phyloP scores from a whole-genome alignment of 768 basidiomycete species.

The Rhodotorula diobovata region DNA sequence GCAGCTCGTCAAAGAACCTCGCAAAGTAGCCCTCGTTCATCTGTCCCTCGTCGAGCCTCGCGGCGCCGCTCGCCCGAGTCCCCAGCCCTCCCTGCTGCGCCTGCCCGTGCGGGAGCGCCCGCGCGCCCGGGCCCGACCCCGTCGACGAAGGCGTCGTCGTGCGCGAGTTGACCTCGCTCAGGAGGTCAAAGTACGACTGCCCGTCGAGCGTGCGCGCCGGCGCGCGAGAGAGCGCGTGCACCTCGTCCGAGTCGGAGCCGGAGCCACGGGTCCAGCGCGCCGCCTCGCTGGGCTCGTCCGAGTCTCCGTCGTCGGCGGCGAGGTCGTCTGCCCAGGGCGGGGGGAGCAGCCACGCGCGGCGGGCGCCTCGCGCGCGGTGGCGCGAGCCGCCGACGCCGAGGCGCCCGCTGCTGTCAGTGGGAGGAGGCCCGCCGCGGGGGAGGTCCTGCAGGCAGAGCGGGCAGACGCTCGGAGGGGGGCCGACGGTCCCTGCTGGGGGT shows the following conservation, averaged over 20 bases:
- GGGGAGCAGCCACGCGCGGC: conserved; percentile 1
- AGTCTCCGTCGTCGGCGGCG: background rate
- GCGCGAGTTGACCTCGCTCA: conserved; percentile 26
- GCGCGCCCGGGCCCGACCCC: background rate
- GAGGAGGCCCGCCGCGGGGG: background rate
- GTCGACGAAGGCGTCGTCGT: conserved; percentile 19
- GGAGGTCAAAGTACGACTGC: conserved; percentile 24
- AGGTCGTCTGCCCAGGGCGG: background rate
- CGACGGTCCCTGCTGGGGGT: background rate
- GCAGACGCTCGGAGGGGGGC: conserved; percentile 1
- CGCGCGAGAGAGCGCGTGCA: background rate
- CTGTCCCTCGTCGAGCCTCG: conserved; percentile 5
- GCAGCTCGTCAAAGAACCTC: conserved; percentile 30
- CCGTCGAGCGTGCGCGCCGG: background rate
- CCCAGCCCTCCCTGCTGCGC: background rate
- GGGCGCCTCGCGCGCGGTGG: no score
- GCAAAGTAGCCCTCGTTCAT: conserved; percentile 32
- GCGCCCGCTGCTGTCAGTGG: no score
- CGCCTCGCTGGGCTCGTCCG: background rate
- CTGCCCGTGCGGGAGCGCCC: background rate
- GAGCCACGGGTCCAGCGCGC: background rate
- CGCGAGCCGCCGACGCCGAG: no score
- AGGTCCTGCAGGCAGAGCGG: conserved; percentile 25
- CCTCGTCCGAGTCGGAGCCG: background rate
- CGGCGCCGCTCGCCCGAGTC: background rate